Base-by-base conservation (phyloP, 2,329 filamentous ascomycete genomes). In the Amauroascus verrucosus region DNA sequence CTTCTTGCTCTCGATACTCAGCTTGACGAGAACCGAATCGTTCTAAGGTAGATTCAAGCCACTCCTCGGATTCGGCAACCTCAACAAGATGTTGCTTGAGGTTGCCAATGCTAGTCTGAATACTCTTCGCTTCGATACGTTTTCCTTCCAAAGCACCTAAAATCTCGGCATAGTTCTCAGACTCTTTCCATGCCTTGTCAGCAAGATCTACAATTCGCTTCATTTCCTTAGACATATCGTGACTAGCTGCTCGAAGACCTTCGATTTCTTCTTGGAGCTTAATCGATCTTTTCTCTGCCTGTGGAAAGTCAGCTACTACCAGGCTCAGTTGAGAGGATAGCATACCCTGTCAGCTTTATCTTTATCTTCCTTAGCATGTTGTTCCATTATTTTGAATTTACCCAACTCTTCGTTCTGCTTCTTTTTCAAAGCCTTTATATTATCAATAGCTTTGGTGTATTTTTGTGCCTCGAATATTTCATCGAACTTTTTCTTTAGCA, bases 381-480 rank as follows among this genome's bases (percentile, higher is more conserved):
- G 77, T 65, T 95, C 88, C 55, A 85, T 79, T 41, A 85, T 80
- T 63, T 87, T 88, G 54, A 85, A 78, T 56, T 84, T 80, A 14
- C 75, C 79, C 8, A 97, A 77, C 57, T 91, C 79, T 58, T 86
- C 82, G 33, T 83, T 85, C 59, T 95, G 84, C 59, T 83, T 85
- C 71, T 97, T 98, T 37, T 85, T 79, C 48, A 97, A 76, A 8
- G 83, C 68, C 65, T 95, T 96, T 66, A 98, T 86, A 67, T 95
- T 95, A 44, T 96, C 90, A 56, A 98, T 95, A 16, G 90, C 93
- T 64, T 95, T 96, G 32, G 90, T 95, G 69, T 97, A 98, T 67
- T 95, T 96, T 70, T 88, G 77, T 1, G 93, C 93, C 70, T 97
- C 93, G 61, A 98, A 98, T 9, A 98, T 98, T 66, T 95, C 88